These are phyloP conservation scores for Paecilomyces fulvus DNA, from an alignment of 2,329 filamentous ascomycete species.

Conservation along the genomic window DNA sequence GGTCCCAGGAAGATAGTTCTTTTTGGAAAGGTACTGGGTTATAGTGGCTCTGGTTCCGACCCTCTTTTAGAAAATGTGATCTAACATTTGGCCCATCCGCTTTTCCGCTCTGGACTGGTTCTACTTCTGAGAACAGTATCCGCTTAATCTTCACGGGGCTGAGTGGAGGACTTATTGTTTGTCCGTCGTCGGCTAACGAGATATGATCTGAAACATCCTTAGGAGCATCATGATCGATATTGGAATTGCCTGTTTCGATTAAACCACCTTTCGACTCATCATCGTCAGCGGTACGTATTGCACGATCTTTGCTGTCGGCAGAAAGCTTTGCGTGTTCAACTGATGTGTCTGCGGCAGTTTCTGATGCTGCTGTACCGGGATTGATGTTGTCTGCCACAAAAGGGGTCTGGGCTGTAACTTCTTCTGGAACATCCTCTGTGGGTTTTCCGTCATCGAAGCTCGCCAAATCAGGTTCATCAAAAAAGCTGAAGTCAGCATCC, in stretches of 20 bases:
- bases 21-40: constrained; percentile 44
- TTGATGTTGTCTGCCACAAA: not conserved
- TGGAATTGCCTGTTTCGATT: not conserved
- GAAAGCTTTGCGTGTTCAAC: not conserved
- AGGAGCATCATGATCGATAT: not conserved
- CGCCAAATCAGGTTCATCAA: constrained; percentile 45
- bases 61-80: constrained; percentile 4
- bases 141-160: constrained; percentile 35
- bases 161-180: constrained; percentile 31
- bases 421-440: constrained; percentile 8
- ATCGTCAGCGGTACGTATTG: constrained; percentile 4
- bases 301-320: not conserved
- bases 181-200: constrained; percentile 11
- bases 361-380: not conserved
- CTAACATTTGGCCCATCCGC: not conserved
- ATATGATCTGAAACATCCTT: constrained; percentile 2
- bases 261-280: constrained; percentile 6
- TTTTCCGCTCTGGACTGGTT: constrained; percentile 4
- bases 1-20: constrained; percentile 40
- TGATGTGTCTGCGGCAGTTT: not conserved
- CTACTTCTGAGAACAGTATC: constrained; percentile 32
- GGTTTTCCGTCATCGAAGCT: constrained; percentile 11
- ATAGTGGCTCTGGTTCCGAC: constrained; percentile 38
- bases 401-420: constrained; percentile 1
- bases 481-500: constrained; percentile 58